phyloP scores from a whole-genome alignment of 768 basidiomycete species.

The Hygrophorus russula region DNA sequence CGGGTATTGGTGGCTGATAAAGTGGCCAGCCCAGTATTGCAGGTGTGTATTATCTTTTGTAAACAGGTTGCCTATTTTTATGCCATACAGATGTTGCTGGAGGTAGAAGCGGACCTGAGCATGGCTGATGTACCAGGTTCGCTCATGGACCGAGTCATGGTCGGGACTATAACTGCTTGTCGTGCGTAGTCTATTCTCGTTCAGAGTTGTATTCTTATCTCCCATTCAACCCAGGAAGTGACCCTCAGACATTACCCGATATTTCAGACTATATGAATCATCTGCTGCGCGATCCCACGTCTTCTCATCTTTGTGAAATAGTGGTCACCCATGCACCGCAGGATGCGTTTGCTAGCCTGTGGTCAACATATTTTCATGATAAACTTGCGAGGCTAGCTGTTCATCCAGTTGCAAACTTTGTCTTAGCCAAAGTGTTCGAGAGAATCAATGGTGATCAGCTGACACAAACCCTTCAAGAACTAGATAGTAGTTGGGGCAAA shows the following conservation, averaged over 20 bases:
- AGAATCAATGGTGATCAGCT: slow-evolving; percentile 50
- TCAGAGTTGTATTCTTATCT: not conserved
- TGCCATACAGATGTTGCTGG: slow-evolving; percentile 55
- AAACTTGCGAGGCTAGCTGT: slow-evolving; percentile 60
- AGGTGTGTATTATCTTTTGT: slow-evolving; percentile 31
- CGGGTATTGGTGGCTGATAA: slow-evolving; percentile 66
- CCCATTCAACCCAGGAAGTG: slow-evolving; percentile 22
- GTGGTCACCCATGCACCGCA: slow-evolving; percentile 54
- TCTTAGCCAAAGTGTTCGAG: slow-evolving; percentile 69
- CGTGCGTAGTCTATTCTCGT: slow-evolving; percentile 31
- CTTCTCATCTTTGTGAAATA: slow-evolving; percentile 85
- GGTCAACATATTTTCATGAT: slow-evolving; percentile 69
- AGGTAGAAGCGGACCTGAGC: slow-evolving; percentile 65
- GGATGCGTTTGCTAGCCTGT: slow-evolving; percentile 52
- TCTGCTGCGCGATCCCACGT: slow-evolving; percentile 74
- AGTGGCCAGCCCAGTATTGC: slow-evolving; percentile 66
- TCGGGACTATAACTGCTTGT: slow-evolving; percentile 58
- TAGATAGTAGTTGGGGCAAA: slow-evolving; percentile 43
- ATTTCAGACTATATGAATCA: slow-evolving; percentile 73
- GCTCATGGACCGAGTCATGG: slow-evolving; percentile 71
- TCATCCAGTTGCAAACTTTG: slow-evolving; percentile 94
- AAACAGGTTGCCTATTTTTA: slow-evolving; percentile 4
- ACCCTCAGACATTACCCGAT: slow-evolving; percentile 26
- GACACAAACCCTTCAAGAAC: slow-evolving; percentile 42
- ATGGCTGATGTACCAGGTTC: slow-evolving; percentile 51